Conservation (phyloP, 2,329 filamentous ascomycete species). For the Coccinonectria pachysandricola region DNA sequence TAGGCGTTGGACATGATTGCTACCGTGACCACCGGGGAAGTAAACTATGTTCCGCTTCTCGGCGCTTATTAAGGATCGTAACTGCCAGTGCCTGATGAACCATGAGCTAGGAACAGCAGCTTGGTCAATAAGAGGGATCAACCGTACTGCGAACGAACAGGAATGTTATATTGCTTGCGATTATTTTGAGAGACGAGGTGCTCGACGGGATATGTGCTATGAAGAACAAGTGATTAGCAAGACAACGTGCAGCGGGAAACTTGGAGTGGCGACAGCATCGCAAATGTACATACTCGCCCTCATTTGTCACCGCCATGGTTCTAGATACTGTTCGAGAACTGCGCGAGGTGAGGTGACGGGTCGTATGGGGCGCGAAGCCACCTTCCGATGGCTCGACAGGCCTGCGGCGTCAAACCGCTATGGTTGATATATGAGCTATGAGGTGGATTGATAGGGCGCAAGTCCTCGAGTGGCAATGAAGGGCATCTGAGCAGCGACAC, state of each 20-base stretch:
- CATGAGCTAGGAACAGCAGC: slow-evolving; percentile 10
- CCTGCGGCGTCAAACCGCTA: no score
- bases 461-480: background rate
- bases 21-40: slow-evolving; percentile 67
- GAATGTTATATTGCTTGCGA: slow-evolving; percentile 57
- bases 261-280: slow-evolving; percentile 1
- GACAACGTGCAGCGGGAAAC: background rate
- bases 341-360: no score
- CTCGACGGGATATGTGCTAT: slow-evolving; percentile 56
- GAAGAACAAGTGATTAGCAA: slow-evolving; percentile 5
- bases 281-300: slow-evolving; percentile 36
- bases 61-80: slow-evolving; percentile 81
- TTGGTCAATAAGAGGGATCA: no score
- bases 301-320: slow-evolving; percentile 44
- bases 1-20: slow-evolving; percentile 54
- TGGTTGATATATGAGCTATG: no score
- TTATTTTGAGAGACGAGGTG: slow-evolving; percentile 48
- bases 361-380: no score
- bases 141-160: slow-evolving; percentile 56
- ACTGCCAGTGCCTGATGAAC: slow-evolving; percentile 62
- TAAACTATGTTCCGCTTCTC: slow-evolving; percentile 70
- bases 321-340: slow-evolving; percentile 4
- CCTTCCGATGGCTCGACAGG: no score
- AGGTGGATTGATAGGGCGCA: background rate
- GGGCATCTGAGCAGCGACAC: slow-evolving; percentile 4